Evolutionary conservation across 2,329 filamentous ascomycete genomes (phyloP).

Genomic region (Penicillium occitanis): DNA sequence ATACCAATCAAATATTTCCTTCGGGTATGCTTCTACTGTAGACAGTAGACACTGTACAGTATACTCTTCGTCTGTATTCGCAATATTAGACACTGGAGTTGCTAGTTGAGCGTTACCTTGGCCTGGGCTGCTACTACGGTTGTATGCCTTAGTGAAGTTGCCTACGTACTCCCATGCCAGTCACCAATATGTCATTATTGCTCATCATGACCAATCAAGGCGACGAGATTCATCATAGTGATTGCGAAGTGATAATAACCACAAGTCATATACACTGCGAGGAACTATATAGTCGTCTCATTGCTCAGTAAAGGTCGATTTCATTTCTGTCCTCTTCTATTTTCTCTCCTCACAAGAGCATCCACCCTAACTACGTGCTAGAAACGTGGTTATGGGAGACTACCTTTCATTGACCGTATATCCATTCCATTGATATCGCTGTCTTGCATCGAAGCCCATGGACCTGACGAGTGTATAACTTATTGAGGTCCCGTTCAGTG

Average conservation of each 20-base stretch:
- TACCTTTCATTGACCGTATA: not conserved
- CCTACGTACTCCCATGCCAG: not conserved
- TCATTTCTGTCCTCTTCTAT: not conserved
- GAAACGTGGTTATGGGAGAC: too few relatives aligned
- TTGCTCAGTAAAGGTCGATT: not conserved
- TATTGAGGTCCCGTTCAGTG: too few relatives aligned
- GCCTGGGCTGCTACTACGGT: not conserved
- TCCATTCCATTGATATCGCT: too few relatives aligned
- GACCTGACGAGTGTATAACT: too few relatives aligned
- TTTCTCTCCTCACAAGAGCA: not conserved
- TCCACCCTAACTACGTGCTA: not conserved
- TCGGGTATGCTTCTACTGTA: not conserved
- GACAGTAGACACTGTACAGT: not conserved
- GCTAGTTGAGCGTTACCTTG: not conserved
- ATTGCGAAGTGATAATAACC: not conserved
- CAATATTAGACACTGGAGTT: not conserved
- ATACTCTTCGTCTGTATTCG: not conserved
- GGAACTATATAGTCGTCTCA: not conserved
- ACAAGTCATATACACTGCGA: not conserved
- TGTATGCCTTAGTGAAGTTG: not conserved
- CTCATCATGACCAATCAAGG: conserved; percentile 5
- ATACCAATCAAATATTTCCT: not conserved
- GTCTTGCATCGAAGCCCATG: too few relatives aligned
- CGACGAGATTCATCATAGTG: not conserved
- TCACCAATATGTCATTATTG: conserved; percentile 6